phyloP scores from a whole-genome alignment of 108 stramenopile species.

The Craspedostauros australis region DNA sequence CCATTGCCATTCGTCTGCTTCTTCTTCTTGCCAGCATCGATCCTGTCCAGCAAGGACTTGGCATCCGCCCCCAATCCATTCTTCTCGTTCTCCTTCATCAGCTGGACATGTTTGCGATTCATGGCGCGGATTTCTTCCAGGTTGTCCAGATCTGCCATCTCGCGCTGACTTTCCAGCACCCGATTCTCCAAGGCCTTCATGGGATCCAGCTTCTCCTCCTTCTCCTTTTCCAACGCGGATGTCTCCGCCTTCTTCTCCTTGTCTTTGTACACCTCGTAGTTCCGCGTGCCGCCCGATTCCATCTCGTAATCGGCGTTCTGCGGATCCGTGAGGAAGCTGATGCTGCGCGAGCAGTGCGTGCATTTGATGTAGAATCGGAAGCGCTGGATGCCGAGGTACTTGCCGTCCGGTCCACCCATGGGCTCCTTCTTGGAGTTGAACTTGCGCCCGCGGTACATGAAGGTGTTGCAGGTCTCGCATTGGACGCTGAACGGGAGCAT shows the following conservation, averaged over 20 bases:
- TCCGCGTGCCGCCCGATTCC: slow-evolving; percentile 91
- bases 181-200: slow-evolving; percentile 96
- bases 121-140: slow-evolving; percentile 92
- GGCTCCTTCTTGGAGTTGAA: slow-evolving; percentile 95
- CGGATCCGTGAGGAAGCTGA: slow-evolving; percentile 95
- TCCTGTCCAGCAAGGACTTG: slow-evolving; percentile 47
- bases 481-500: slow-evolving; percentile 96
- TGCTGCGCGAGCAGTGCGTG: slow-evolving; percentile 73
- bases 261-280: slow-evolving; percentile 93
- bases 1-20: slow-evolving; percentile 12
- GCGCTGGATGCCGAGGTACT: slow-evolving; percentile 91
- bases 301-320: slow-evolving; percentile 96
- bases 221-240: slow-evolving; percentile 36
- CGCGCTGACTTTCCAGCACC: slow-evolving; percentile 89
- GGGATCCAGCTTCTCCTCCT: slow-evolving; percentile 84
- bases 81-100: slow-evolving; percentile 29
- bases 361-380: slow-evolving; percentile 96
- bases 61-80: slow-evolving; percentile 38
- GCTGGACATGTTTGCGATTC: slow-evolving; percentile 62
- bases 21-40: slow-evolving; percentile 22
- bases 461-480: slow-evolving; percentile 88
- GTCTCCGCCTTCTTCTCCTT: slow-evolving; percentile 63
- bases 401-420: slow-evolving; percentile 79
- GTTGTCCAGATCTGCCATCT: slow-evolving; percentile 94
- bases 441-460: slow-evolving; percentile 94